Conservation (phyloP, 2,329 filamentous ascomycete species). For the Penicillium sp. region DNA sequence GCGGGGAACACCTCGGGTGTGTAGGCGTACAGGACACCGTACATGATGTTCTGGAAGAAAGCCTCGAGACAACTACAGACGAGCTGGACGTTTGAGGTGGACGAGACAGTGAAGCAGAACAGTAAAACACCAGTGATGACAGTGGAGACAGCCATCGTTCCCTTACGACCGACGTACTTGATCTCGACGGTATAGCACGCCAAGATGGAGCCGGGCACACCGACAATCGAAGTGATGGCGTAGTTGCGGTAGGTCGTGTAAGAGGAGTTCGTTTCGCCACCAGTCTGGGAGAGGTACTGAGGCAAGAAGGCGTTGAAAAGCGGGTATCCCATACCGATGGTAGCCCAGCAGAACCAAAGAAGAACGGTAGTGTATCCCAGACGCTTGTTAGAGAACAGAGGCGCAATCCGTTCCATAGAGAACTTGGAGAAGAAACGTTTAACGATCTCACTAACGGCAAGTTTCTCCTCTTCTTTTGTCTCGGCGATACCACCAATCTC, state of each 20-base stretch:
- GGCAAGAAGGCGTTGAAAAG: constrained; percentile 88
- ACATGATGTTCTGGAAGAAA: constrained; percentile 60
- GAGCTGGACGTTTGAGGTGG: constrained; percentile 51
- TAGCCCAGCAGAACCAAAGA: constrained; percentile 78
- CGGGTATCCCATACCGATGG: constrained; percentile 83
- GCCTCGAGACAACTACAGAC: constrained; percentile 55
- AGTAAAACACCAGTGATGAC: constrained; percentile 55
- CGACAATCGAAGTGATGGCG: constrained; percentile 73
- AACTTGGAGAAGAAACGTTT: constrained; percentile 64
- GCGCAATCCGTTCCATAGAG: constrained; percentile 64
- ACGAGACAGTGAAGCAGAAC: constrained; percentile 56
- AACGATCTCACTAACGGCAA: constrained; percentile 51
- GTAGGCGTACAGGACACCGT: constrained; percentile 59
- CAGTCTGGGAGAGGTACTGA: constrained; percentile 71
- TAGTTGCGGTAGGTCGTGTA: constrained; percentile 71
- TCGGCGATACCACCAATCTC: constrained; percentile 51
- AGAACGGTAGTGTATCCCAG: constrained; percentile 52
- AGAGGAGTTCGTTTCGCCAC: constrained; percentile 53
- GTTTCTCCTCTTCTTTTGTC: constrained; percentile 39
- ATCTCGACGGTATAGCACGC: constrained; percentile 72
- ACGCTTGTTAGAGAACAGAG: constrained; percentile 56
- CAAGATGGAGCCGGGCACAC: constrained; percentile 73
- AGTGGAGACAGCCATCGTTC: constrained; percentile 56
- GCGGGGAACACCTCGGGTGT: constrained; percentile 61
- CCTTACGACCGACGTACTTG: constrained; percentile 62